These are phyloP conservation scores for Kluyveromyces starmeri DNA, from an alignment of 805 yeast genomes.

Conservation along the genomic window DNA sequence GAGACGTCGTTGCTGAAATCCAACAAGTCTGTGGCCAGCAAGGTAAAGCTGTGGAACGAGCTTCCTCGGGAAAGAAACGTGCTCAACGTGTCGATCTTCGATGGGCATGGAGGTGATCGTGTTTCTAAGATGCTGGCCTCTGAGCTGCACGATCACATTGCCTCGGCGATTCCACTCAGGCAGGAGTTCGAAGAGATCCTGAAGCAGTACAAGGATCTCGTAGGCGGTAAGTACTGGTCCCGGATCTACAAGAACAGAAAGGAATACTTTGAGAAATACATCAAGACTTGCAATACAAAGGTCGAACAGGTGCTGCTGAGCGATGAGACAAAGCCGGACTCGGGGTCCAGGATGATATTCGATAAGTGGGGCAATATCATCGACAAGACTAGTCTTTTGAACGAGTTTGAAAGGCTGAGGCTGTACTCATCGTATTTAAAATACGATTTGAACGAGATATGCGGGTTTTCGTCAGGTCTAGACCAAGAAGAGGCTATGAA, in stretches of 20 bases:
- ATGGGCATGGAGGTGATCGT: constrained; percentile 89
- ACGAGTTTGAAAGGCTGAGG: constrained; percentile 25
- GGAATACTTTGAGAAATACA: constrained; percentile 28
- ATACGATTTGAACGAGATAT: constrained; percentile 25
- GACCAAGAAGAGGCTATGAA: constrained; percentile 19
- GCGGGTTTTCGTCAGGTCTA: constrained; percentile 13
- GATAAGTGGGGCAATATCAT: constrained; percentile 30
- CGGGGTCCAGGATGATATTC: constrained; percentile 29
- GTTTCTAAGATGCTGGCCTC: constrained; percentile 55
- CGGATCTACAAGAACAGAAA: constrained; percentile 49
- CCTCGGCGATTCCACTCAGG: constrained; percentile 28
- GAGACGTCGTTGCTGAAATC: constrained; percentile 18
- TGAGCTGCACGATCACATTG: constrained; percentile 47
- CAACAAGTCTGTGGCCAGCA: constrained; percentile 12
- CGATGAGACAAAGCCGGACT: constrained; percentile 5
- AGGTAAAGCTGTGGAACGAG: constrained; percentile 14
- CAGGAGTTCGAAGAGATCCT: constrained; percentile 37
- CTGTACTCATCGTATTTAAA: constrained; percentile 22
- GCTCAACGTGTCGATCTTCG: constrained; percentile 71
- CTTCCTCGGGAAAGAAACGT: constrained; percentile 25
- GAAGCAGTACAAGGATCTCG: constrained; percentile 43
- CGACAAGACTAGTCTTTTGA: constrained; percentile 27
- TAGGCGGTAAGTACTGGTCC: constrained; percentile 82
- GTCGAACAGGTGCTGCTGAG: constrained; percentile 26
- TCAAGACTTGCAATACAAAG: constrained; percentile 27